Evolutionary conservation across 1,139 yeast genomes (phyloP).

Genomic region (Pichia inconspicua): DNA sequence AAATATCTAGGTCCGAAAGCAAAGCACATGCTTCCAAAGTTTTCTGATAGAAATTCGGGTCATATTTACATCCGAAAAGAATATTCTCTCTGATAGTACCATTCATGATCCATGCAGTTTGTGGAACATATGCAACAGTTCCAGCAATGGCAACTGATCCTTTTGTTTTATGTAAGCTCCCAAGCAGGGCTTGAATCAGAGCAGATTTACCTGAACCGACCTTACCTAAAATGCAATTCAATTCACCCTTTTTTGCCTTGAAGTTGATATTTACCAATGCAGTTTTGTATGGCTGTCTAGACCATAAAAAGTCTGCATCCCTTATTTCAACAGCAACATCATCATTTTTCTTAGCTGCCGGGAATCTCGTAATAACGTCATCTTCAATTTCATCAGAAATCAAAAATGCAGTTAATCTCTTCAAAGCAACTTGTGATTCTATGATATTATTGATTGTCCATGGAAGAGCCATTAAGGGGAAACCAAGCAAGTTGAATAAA

Average conservation of each 20-base stretch:
- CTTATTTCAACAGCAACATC: constrained; percentile 63
- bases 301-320: constrained; percentile 85
- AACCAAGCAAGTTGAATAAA: constrained; percentile 72
- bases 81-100: constrained; percentile 87
- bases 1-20: constrained; percentile 63
- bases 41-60: constrained; percentile 67
- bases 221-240: constrained; percentile 83
- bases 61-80: constrained; percentile 79
- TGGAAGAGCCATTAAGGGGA: constrained; percentile 93
- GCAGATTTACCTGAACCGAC: constrained; percentile 95
- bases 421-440: constrained; percentile 84
- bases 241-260: constrained; percentile 66
- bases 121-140: constrained; percentile 83
- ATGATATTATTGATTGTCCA: constrained; percentile 79
- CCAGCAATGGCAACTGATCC: constrained; percentile 77
- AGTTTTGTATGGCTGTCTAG: constrained; percentile 68
- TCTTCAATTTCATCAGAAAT: constrained; percentile 72
- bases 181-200: constrained; percentile 72
- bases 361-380: constrained; percentile 61
- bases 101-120: constrained; percentile 94
- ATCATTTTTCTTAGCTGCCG: constrained; percentile 47
- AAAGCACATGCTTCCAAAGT: constrained; percentile 88
- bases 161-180: constrained; percentile 72
- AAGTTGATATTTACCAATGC: constrained; percentile 71
- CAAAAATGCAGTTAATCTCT: constrained; percentile 67